These are phyloP conservation scores for Penicillium sp. DNA, from an alignment of 2,329 filamentous ascomycete genomes.

Conservation along the genomic window DNA sequence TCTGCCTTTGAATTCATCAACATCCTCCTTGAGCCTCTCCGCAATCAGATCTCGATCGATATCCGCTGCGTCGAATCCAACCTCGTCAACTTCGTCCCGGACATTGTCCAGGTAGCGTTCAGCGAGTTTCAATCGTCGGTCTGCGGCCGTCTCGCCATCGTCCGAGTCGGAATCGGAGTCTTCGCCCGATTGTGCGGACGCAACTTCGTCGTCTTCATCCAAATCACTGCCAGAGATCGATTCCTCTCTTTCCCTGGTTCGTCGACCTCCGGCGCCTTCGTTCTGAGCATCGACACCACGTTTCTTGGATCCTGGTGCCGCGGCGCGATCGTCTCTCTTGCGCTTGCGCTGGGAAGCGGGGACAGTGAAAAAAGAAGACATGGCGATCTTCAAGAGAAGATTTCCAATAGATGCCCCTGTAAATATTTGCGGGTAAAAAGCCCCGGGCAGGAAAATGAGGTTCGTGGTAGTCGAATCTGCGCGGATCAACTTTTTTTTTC, in stretches of 20 bases:
- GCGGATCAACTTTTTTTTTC: slow-evolving; percentile 38
- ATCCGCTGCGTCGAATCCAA: slow-evolving; percentile 89
- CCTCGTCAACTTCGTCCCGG: slow-evolving; percentile 74
- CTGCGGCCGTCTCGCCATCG: slow-evolving; percentile 78
- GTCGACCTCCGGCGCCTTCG: slow-evolving; percentile 40
- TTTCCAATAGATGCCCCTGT: slow-evolving; percentile 2
- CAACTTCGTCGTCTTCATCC: slow-evolving; percentile 60
- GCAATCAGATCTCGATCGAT: slow-evolving; percentile 91
- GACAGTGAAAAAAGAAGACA: slow-evolving; percentile 95
- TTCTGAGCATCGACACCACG: slow-evolving; percentile 40
- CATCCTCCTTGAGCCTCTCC: slow-evolving; percentile 84
- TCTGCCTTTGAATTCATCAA: slow-evolving; percentile 84
- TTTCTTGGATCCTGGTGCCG: slow-evolving; percentile 46
- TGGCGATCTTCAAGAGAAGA: slow-evolving; percentile 35
- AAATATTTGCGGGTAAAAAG: slow-evolving; percentile 4
- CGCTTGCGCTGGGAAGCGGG: slow-evolving; percentile 87
- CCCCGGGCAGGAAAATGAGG: slow-evolving; percentile 4
- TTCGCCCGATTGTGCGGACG: slow-evolving; percentile 47
- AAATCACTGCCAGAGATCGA: slow-evolving; percentile 85
- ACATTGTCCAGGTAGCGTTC: slow-evolving; percentile 93
- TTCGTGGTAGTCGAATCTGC: slow-evolving; percentile 13
- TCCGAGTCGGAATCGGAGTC: slow-evolving; percentile 68
- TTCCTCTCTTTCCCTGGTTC: slow-evolving; percentile 60
- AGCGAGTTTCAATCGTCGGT: slow-evolving; percentile 80
- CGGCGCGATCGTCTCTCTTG: slow-evolving; percentile 62